Base-by-base conservation (phyloP, 768 basidiomycete species). In the Galerina marginata region DNA sequence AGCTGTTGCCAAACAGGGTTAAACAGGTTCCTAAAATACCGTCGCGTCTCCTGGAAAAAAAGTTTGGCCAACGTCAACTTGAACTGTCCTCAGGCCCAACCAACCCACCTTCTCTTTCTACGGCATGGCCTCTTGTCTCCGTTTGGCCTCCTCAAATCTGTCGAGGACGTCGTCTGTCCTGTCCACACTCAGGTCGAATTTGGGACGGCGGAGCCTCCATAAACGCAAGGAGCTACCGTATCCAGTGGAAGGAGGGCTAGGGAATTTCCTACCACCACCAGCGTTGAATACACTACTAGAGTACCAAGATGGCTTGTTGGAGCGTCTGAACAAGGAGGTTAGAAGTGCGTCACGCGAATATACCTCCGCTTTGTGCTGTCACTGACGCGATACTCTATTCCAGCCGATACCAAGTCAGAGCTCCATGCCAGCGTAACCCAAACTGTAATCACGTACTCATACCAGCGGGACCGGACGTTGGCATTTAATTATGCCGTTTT, bases 401-500 rank as follows among this genome's bases (percentile, higher is more conserved):
- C 29, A 70, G 68, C 52, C 20, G 67, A 71, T 56, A 50, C 66
- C 39, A 86, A 87, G 25, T 77, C 79, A 2, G 78, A 84, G 59
- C 83, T 84, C 64, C 81, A 80, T 63, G 74, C 79, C 66, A 83
- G 79, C 52, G 83, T 96, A 36, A 82, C 84, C 0, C 87, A 94
- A 69, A 91, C 90, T 23, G 83, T 96, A 25, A 81, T 93, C 36
- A 81, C 82, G 38, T 86, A 90, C 9, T 85, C 93, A 0, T 67
- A 77, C 14, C 76, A 85, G 33, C 84, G 83, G 44, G 77, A 83
- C 23, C 76, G 86, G 54, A 82, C 86, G 1, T 75, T 96, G 54
- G 85, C 86, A 25, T 99, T 95, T 75, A 96, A 92, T 75, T 95
- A 96, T 69, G 95, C 96, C 3, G 91, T 91, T 63, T 84, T 93